Evolutionary conservation across 2,329 filamentous ascomycete genomes (phyloP), one percentile per base, ranked within the genome.

Genomic region (Apiospora pterosperma): DNA sequence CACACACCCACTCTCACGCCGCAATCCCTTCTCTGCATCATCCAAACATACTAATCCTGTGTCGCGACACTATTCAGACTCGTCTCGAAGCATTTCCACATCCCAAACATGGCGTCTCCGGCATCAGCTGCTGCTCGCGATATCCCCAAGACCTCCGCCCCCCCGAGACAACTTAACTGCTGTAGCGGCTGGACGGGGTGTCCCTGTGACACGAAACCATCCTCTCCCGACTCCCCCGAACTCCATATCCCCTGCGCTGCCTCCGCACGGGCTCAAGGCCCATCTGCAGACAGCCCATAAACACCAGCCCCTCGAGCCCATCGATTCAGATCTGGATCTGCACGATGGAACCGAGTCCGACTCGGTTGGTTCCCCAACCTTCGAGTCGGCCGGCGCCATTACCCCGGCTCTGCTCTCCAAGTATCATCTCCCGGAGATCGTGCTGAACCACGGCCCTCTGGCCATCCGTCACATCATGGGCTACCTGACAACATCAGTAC

Each of bases 381-480:
- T 83, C 67, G 94, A 97, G 77, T 88, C 90, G 59, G 85, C 90
- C 36, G 93, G 92, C 70, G 87, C 89, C 73, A 97, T 99, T 77
- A 96, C 93, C 59, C 89, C 93, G 44, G 81, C 84, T 73, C 88
- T 97, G 83, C 85, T 99, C 69, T 93, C 95, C 72, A 96, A 92
- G 78, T 88, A 95, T 76, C 91, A 98, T 76, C 86, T 99, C 66
- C 94, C 95, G 2, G 91, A 92, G 72, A 97, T 98, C 77, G 85
- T 99, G 74, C 85, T 97, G 67, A 89, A 90, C 75, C 91, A 97
- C 75, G 96, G 95, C 28, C 94, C 96, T 61, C 81, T 97, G 77
- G 93, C 96, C 62, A 97, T 99, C 77, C 92, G 95, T 72, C 92
- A 97, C 79, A 90, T 99, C 75, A 97, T 97, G 87, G 92, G 92